Percentiles rank a stretch among this genome's conserved stretches.
Conservation (phyloP, 129 eudicot species). For the Centaurea solstitialis region DNA sequence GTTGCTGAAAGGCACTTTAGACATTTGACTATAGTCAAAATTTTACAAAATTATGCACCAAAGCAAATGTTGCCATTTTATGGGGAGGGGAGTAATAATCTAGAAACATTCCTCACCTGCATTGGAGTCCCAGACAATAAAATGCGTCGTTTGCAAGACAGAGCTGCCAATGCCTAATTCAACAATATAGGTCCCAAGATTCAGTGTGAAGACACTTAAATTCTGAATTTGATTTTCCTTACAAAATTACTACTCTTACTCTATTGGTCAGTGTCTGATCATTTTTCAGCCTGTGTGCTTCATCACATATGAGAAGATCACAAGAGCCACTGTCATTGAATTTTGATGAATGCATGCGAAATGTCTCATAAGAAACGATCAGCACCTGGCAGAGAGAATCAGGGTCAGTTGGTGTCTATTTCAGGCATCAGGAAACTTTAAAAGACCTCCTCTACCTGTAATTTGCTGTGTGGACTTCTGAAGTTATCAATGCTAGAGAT, state of each 20-base stretch:
- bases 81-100: neutral
- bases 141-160: slow-evolving; percentile 87
- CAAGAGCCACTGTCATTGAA: slow-evolving; percentile 81
- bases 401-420: slow-evolving; percentile 30
- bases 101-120: slow-evolving; percentile 67
- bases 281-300: slow-evolving; percentile 97
- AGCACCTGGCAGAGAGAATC: slow-evolving; percentile 58
- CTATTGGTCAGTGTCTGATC: slow-evolving; percentile 94
- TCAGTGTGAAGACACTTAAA: neutral
- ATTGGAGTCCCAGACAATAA: slow-evolving; percentile 95
- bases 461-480: slow-evolving; percentile 49
- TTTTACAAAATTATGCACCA: neutral
- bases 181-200: slow-evolving; percentile 2
- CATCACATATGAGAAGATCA: slow-evolving; percentile 97
- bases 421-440: slow-evolving; percentile 11
- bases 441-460: slow-evolving; percentile 59
- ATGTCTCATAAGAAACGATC: slow-evolving; percentile 96
- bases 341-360: slow-evolving; percentile 86
- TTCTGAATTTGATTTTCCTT: neutral
- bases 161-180: slow-evolving; percentile 89
- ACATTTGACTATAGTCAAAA: neutral
- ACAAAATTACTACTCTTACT: slow-evolving; percentile 45
- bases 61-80: slow-evolving; percentile 3
- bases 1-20: neutral
- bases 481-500: slow-evolving; percentile 80